Evolutionary conservation across 1,284 basidiomycete genomes (phyloP).

Genomic region (Acaromyces ingoldii): DNA sequence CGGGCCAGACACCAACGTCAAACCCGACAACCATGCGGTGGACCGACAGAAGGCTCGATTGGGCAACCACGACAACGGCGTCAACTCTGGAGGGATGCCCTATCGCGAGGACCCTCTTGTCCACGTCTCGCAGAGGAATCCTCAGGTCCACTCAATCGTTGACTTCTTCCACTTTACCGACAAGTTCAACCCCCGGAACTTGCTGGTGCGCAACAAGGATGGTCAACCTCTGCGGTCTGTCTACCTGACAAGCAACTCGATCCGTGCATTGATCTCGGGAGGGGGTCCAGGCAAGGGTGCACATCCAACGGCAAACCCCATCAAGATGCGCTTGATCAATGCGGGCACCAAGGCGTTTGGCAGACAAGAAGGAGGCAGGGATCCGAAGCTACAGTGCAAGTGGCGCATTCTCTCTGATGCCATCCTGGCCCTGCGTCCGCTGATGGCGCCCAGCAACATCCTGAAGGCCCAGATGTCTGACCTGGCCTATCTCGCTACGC

Average conservation of each 20-base stretch:
- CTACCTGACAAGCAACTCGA: conserved; percentile 81
- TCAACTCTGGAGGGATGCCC: conserved; percentile 40
- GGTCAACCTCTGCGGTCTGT: conserved; percentile 74
- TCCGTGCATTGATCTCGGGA: conserved; percentile 66
- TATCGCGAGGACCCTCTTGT: conserved; percentile 47
- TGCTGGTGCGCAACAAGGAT: conserved; percentile 79
- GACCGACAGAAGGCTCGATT: no score
- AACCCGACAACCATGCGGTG: conserved; percentile 34
- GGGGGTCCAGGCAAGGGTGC: conserved; percentile 58
- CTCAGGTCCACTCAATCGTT: conserved; percentile 54
- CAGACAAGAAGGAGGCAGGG: conserved; percentile 57
- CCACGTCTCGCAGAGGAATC: conserved; percentile 32
- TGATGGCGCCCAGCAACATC: conserved; percentile 64
- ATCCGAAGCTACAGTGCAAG: conserved; percentile 57
- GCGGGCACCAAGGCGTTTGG: conserved; percentile 77
- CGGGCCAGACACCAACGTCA: conserved; percentile 14
- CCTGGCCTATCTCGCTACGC: conserved; percentile 60
- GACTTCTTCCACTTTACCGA: conserved; percentile 68
- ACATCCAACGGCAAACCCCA: conserved; percentile 59
- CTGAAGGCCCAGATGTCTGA: conserved; percentile 61
- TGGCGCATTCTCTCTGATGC: conserved; percentile 78
- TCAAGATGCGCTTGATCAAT: conserved; percentile 76
- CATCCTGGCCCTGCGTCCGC: conserved; percentile 73
- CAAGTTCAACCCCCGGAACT: conserved; percentile 70
- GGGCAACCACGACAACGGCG: conserved; percentile 23